Base-by-base conservation (phyloP, 495 filamentous ascomycete genomes). In the Talaromyces ruber region DNA sequence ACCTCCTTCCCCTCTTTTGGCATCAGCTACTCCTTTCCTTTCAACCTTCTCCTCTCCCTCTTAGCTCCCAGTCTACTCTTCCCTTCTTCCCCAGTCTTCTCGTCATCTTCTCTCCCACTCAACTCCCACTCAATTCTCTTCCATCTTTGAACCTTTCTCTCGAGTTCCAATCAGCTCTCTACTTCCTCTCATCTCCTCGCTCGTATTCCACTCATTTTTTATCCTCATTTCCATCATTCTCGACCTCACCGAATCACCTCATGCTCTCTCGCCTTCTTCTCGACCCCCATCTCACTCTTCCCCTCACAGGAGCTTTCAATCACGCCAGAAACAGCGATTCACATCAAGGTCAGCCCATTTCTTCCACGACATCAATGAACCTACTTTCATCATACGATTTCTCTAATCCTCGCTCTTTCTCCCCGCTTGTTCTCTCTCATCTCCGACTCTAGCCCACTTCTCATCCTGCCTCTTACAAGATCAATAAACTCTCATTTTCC, bases 1-100 rank as follows among this genome's bases (percentile, higher is more conserved):
- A 11, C 34, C 61, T 65, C 30, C 63, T 28, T 29, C 58, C 64
- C 50, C 51, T 51, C 37, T 25, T 9, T 14, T 39, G 3, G 34
- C 34, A 34, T 45, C 57, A 60, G 58, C 57, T 60, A 64, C 45
- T 59, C 45, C 60, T 53, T 60, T 63, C 55, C 32, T 25, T 52
- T 59, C 43, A 43, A 54, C 25, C 57, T 30, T 28, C 18, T 52
- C 60, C 58, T 34, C n/a, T n/a, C n/a, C n/a, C n/a, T n/a, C n/a
- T n/a, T n/a, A n/a, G n/a, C n/a, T n/a, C n/a, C n/a, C n/a, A n/a
- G n/a, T 43, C 29, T 22, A 64, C 56, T 58, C 59, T 37, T 18
- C 63, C 25, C 34, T 47, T 53, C 6, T 29, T 6, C 3, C 28
- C 28, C 6, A 29, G 28, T 29, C 28, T 29, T 29, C 28, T 29